These are phyloP conservation scores for Nematocida sp. DNA, from an alignment of 371 early-diverging fungal genomes.

Conservation along the genomic window DNA sequence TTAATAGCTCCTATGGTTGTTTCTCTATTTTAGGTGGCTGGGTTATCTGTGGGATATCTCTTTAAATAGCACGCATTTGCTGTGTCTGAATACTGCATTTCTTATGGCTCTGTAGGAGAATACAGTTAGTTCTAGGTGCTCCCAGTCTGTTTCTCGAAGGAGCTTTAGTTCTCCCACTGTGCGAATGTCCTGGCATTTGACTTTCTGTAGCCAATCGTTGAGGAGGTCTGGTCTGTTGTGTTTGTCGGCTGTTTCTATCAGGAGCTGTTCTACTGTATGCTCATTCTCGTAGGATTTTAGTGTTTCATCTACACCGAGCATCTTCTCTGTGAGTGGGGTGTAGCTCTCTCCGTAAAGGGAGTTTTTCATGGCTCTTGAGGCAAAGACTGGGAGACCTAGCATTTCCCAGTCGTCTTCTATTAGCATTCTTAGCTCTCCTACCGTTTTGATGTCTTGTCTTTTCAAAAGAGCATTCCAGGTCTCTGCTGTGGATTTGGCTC, in stretches of 20 bases:
- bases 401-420: slow-evolving; percentile 64
- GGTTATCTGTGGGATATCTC: too few species aligned
- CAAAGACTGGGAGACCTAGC: slow-evolving; percentile 74
- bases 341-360: slow-evolving; percentile 64
- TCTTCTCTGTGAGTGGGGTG: slow-evolving; percentile 67
- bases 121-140: slow-evolving; percentile 60
- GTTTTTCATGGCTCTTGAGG: slow-evolving; percentile 71
- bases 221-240: slow-evolving; percentile 53
- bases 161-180: slow-evolving; percentile 63
- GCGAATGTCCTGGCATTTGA: slow-evolving; percentile 62
- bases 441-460: slow-evolving; percentile 73
- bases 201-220: slow-evolving; percentile 56
- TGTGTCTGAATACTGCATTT: slow-evolving; percentile 58
- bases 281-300: slow-evolving; percentile 57
- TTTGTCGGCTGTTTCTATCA: slow-evolving; percentile 46
- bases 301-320: slow-evolving; percentile 49
- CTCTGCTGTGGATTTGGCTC: slow-evolving; percentile 57
- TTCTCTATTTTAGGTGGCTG: too few species aligned
- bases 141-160: slow-evolving; percentile 62
- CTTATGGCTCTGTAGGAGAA: slow-evolving; percentile 60
- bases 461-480: slow-evolving; percentile 68
- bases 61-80: slow-evolving; percentile 23
- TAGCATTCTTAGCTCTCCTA: slow-evolving; percentile 69
- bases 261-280: slow-evolving; percentile 56
- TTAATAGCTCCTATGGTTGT: too few species aligned